Evolutionary conservation across 306 rosid genomes (phyloP).

Genomic region (Quercus glauca): DNA sequence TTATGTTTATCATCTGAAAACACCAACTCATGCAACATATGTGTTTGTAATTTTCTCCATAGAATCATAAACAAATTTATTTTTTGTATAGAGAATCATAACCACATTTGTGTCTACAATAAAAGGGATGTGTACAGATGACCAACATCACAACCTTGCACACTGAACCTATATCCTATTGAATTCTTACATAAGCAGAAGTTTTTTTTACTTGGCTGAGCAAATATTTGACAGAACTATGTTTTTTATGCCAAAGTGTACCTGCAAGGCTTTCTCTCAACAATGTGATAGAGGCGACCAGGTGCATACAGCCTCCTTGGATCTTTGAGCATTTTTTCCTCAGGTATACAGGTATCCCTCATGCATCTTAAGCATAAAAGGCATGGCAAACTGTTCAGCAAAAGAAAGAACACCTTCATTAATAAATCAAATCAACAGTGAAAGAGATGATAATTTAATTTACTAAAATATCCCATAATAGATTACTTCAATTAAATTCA

Average conservation of each 20-base stretch:
- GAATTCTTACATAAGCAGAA: neutral
- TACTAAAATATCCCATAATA: neutral
- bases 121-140: neutral
- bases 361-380: constrained; percentile 72
- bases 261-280: constrained; percentile 92
- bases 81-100: neutral
- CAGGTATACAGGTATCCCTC: constrained; percentile 84
- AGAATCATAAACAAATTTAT: neutral
- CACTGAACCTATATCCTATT: neutral
- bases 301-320: constrained; percentile 97
- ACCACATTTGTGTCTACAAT: too few relatives aligned
- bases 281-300: constrained; percentile 91
- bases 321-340: constrained; percentile 83
- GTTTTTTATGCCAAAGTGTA: constrained; percentile 22
- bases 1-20: neutral
- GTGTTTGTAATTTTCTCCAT: neutral
- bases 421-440: constrained; percentile 3
- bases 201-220: neutral
- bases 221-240: constrained; percentile 2
- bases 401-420: constrained; percentile 15
- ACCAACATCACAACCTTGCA: neutral
- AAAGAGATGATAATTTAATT: neutral
- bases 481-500: constrained; percentile 1
- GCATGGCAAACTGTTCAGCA: constrained; percentile 77
- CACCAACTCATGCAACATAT: neutral